A percentile compares a stretch with the other conserved stretches of the same genome.
Conservation (phyloP, 1,284 basidiomycete genomes). For the Wolfiporia cocos region DNA sequence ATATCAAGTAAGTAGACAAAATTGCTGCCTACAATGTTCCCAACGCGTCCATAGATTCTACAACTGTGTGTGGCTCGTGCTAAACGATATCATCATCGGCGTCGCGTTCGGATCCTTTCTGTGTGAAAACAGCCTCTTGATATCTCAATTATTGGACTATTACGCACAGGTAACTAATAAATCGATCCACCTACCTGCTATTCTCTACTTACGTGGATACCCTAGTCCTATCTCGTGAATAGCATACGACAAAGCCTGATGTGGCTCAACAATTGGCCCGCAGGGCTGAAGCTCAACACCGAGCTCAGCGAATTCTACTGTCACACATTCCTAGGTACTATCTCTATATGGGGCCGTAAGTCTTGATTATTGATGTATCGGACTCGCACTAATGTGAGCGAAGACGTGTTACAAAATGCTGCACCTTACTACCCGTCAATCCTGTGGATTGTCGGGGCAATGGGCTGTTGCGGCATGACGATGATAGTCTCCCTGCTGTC, state of each 20-base stretch:
- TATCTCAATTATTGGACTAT: constrained; percentile 34
- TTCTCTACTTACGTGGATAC: constrained; percentile 7
- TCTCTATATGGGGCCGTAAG: constrained; percentile 67
- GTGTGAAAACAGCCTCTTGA: constrained; percentile 47
- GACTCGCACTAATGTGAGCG: background rate
- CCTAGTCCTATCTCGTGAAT: constrained; percentile 39
- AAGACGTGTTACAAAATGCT: constrained; percentile 32
- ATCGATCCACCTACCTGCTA: background rate
- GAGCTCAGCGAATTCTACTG: constrained; percentile 85
- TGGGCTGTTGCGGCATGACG: constrained; percentile 64
- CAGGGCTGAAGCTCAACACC: constrained; percentile 93
- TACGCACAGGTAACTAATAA: constrained; percentile 34
- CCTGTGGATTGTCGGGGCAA: constrained; percentile 44
- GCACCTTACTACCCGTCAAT: constrained; percentile 40
- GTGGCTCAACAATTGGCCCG: constrained; percentile 96
- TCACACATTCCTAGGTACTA: constrained; percentile 57
- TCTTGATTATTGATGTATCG: too few species aligned
- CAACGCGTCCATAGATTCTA: constrained; percentile 59
- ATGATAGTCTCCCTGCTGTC: constrained; percentile 61
- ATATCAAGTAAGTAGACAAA: constrained; percentile 48
- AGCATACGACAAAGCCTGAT: constrained; percentile 50
- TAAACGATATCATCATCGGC: constrained; percentile 88
- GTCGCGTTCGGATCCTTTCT: constrained; percentile 64
- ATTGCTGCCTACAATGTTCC: constrained; percentile 4
- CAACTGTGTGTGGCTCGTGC: constrained; percentile 86